These are phyloP conservation scores for grape (Vitis vinifera) DNA, from an alignment of 164 flowering plant species.

Conservation along the genomic window DNA sequence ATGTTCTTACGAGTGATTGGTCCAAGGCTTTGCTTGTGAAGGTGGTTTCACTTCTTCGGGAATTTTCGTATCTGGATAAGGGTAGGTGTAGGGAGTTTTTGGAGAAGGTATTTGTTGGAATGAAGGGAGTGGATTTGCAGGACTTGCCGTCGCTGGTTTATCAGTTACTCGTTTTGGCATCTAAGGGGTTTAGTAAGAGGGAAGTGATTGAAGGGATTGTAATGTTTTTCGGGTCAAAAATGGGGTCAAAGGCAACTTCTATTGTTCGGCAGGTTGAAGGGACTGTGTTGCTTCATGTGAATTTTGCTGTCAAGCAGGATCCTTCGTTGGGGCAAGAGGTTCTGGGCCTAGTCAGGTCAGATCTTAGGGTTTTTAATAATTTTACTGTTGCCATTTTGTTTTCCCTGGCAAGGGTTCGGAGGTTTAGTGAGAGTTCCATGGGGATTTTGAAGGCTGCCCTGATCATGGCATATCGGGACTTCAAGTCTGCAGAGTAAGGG, in stretches of 20 bases:
- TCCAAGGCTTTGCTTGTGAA: slow-evolving; percentile 61
- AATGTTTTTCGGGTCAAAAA: slow-evolving; percentile 52
- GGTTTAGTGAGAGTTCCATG: slow-evolving; percentile 61
- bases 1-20: slow-evolving; percentile 49
- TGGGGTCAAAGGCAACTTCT: slow-evolving; percentile 28
- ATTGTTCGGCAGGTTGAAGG: slow-evolving; percentile 79
- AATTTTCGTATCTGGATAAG: slow-evolving; percentile 50
- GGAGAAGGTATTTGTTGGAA: slow-evolving; percentile 59
- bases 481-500: slow-evolving; percentile 51
- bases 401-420: slow-evolving; percentile 68
- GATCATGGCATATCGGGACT: slow-evolving; percentile 53
- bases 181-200: slow-evolving; percentile 74
- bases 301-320: slow-evolving; percentile 94
- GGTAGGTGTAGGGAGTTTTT: slow-evolving; percentile 50
- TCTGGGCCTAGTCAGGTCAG: slow-evolving; percentile 52
- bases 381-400: slow-evolving; percentile 60
- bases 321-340: slow-evolving; percentile 77
- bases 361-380: slow-evolving; percentile 62
- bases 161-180: slow-evolving; percentile 71
- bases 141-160: slow-evolving; percentile 78
- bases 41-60: slow-evolving; percentile 55
- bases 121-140: slow-evolving; percentile 63
- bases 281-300: slow-evolving; percentile 81
- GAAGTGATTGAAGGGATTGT: slow-evolving; percentile 75
- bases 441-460: slow-evolving; percentile 52